Evolutionary conservation across 73 alveolate genomes (phyloP).

Genomic region (Paramecium sonneborni): DNA sequence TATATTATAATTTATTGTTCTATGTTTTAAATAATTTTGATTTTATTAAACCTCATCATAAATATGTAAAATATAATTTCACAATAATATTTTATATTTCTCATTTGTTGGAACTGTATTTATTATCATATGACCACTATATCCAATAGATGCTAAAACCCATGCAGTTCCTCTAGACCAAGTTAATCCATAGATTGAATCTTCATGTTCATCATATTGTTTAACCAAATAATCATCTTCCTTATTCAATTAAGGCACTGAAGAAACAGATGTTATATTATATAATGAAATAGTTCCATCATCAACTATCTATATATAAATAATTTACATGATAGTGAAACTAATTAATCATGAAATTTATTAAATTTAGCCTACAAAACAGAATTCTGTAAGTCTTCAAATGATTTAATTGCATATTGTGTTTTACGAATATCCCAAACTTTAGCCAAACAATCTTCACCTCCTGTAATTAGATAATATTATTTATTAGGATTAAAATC

Average conservation of each 20-base stretch:
- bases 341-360: slow-evolving; percentile 52
- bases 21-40: too few relatives aligned
- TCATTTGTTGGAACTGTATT: slow-evolving; percentile 52
- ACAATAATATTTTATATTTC: slow-evolving; percentile 50
- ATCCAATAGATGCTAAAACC: slow-evolving; percentile 24
- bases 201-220: slow-evolving; percentile 47
- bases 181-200: slow-evolving; percentile 11
- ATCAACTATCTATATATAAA: neutral
- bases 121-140: slow-evolving; percentile 10
- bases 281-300: slow-evolving; percentile 49
- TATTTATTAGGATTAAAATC: slow-evolving; percentile 51
- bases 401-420: slow-evolving; percentile 38
- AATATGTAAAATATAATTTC: neutral
- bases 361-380: slow-evolving; percentile 41
- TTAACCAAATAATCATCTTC: slow-evolving; percentile 39
- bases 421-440: slow-evolving; percentile 54
- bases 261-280: slow-evolving; percentile 24
- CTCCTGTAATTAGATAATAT: slow-evolving; percentile 14
- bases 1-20: too few relatives aligned
- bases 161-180: slow-evolving; percentile 45
- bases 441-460: slow-evolving; percentile 40
- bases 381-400: slow-evolving; percentile 36
- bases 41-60: too few relatives aligned
- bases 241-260: slow-evolving; percentile 32
- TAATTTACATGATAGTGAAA: slow-evolving; percentile 22